Percentiles rank a stretch among this genome's conserved stretches.
These are phyloP conservation scores for Trametes cubensis DNA, from an alignment of 768 basidiomycete species.

Conservation along the genomic window DNA sequence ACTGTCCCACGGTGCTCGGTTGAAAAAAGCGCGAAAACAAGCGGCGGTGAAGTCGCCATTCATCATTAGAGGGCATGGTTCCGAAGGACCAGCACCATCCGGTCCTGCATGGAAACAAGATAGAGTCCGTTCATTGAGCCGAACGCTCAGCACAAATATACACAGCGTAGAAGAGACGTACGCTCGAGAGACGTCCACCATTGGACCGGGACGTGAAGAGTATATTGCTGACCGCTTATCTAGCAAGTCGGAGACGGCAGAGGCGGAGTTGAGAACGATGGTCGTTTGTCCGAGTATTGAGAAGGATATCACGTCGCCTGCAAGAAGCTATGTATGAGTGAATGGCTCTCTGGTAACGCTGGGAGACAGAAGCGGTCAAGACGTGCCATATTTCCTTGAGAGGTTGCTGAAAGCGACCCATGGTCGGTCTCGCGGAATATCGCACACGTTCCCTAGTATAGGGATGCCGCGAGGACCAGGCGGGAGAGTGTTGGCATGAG, in stretches of 20 bases:
- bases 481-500: too few relatives aligned
- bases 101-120: background rate
- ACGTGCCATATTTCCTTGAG: too few relatives aligned
- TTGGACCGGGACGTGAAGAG: conserved; percentile 15
- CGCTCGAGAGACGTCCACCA: background rate
- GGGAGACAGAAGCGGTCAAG: too few relatives aligned
- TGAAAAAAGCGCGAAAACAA: background rate
- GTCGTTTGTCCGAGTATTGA: conserved; percentile 19
- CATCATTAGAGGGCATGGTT: background rate
- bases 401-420: too few relatives aligned
- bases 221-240: conserved; percentile 31
- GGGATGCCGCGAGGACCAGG: too few relatives aligned
- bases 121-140: too few relatives aligned
- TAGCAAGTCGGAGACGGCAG: conserved; percentile 29
- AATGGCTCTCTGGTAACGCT: too few relatives aligned
- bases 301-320: conserved; percentile 26
- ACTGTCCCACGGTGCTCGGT: background rate
- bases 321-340: too few relatives aligned
- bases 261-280: conserved; percentile 23
- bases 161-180: background rate
- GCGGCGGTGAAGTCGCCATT: conserved; percentile 9
- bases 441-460: too few relatives aligned
- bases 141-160: too few relatives aligned
- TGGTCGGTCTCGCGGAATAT: too few relatives aligned
- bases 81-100: conserved; percentile 8